These are phyloP conservation scores for Cylindrotheca closterium DNA, from an alignment of 108 stramenopile genomes.

Conservation along the genomic window DNA sequence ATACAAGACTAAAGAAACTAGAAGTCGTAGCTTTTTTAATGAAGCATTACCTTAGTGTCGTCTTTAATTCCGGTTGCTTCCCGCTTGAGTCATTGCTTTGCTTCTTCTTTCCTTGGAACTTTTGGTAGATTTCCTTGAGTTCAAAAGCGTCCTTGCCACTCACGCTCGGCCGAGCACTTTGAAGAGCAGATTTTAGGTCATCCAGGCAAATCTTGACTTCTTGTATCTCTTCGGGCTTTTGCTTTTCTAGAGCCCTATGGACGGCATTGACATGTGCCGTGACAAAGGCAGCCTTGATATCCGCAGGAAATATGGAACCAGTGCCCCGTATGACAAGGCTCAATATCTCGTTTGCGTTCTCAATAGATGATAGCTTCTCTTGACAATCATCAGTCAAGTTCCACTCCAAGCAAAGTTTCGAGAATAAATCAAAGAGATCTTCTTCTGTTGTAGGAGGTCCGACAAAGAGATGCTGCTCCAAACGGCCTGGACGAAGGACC, in stretches of 20 bases:
- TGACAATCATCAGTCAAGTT: constrained; percentile 42
- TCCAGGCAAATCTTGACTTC: constrained; percentile 19
- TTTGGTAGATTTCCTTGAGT: constrained; percentile 17
- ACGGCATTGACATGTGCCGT: constrained; percentile 78
- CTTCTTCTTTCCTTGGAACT: constrained; percentile 3
- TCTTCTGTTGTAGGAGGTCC: constrained; percentile 56
- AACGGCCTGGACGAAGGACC: constrained; percentile 89
- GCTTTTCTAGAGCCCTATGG: constrained; percentile 32
- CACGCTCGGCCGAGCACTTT: constrained; percentile 16
- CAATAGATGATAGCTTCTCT: constrained; percentile 14
- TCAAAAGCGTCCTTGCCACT: constrained; percentile 13
- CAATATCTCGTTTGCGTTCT: constrained; percentile 28
- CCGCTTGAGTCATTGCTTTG: neutral
- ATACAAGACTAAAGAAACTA: too few relatives aligned
- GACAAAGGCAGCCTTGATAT: constrained; percentile 75
- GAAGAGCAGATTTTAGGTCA: constrained; percentile 15
- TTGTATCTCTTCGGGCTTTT: constrained; percentile 5
- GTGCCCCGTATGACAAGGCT: neutral
- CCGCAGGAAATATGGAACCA: constrained; percentile 60
- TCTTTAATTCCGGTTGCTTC: constrained; percentile 6
- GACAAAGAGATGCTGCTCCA: constrained; percentile 91
- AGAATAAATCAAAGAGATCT: constrained; percentile 71
- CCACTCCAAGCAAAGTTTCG: constrained; percentile 47
- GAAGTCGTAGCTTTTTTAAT: too few relatives aligned
- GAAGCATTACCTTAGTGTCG: constrained; percentile 14